A percentile compares a stretch with the other conserved stretches of the same genome.
These are phyloP conservation scores for Rubus idaeus DNA, from an alignment of 306 rosid genomes.

Conservation along the genomic window DNA sequence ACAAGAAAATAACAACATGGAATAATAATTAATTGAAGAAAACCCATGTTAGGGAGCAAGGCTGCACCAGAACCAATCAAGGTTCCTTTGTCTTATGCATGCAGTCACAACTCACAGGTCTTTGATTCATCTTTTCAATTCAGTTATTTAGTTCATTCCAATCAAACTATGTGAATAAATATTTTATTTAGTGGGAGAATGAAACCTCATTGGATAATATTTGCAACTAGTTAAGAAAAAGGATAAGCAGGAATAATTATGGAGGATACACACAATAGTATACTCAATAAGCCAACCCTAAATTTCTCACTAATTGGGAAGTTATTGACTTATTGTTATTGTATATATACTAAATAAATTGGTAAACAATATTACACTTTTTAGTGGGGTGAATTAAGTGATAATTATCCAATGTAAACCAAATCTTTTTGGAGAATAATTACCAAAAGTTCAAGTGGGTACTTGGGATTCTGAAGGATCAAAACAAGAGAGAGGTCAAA, in stretches of 20 bases:
- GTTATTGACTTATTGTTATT: too few species aligned
- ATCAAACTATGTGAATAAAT: slow-evolving; percentile 12
- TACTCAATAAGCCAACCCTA: slow-evolving; percentile 28
- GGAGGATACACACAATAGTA: slow-evolving; percentile 11
- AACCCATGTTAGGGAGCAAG: slow-evolving; percentile 60
- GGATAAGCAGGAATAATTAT: slow-evolving; percentile 18
- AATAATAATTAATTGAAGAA: slow-evolving; percentile 35
- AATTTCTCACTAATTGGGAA: slow-evolving; percentile 7
- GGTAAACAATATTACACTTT: background rate
- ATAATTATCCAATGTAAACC: background rate
- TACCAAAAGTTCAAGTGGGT: background rate
- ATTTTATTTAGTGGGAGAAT: slow-evolving; percentile 24
- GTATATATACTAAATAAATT: too few species aligned
- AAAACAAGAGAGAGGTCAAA: slow-evolving; percentile 5
- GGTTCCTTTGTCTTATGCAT: slow-evolving; percentile 40
- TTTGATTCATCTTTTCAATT: slow-evolving; percentile 21
- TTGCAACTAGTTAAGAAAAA: slow-evolving; percentile 13
- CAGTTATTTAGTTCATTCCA: background rate
- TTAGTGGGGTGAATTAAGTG: background rate
- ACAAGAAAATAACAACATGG: slow-evolving; percentile 19
- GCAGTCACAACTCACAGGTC: slow-evolving; percentile 34
- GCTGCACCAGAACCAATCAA: slow-evolving; percentile 42
- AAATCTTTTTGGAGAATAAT: background rate
- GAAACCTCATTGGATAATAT: slow-evolving; percentile 38
- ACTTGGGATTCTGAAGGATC: background rate